Percentiles rank a stretch among this genome's conserved stretches.
phyloP scores from a whole-genome alignment of 495 filamentous ascomycete species.

The Aspergillus kassunensis region DNA sequence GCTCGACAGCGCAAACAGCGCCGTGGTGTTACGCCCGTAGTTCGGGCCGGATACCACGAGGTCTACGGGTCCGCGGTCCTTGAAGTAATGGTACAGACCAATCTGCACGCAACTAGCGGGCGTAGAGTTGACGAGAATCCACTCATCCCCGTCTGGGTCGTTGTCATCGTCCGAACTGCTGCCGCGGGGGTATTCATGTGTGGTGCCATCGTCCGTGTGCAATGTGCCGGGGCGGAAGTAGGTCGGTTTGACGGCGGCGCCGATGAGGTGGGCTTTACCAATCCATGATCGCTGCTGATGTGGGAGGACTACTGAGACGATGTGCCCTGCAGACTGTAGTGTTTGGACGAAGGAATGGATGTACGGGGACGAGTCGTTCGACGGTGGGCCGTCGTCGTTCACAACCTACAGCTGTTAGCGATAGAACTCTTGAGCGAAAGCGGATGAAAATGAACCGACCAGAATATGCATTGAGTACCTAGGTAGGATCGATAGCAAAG shows the following conservation, averaged over 20 bases:
- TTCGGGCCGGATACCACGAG: conserved; percentile 89
- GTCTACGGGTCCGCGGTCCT: conserved; percentile 72
- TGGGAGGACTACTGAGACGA: conserved; percentile 84
- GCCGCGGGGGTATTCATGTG: conserved; percentile 49
- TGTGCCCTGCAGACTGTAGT: conserved; percentile 74
- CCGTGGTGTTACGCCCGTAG: conserved; percentile 91
- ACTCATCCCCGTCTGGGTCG: conserved; percentile 68
- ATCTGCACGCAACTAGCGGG: conserved; percentile 88
- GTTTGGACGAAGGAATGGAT: conserved; percentile 78
- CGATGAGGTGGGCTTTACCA: conserved; percentile 92
- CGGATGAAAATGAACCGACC: conserved; percentile 22
- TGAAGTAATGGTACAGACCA: conserved; percentile 82
- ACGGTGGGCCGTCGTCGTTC: conserved; percentile 97
- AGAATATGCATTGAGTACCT: conserved; percentile 48
- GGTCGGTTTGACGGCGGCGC: conserved; percentile 76
- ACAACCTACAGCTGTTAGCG: conserved; percentile 57
- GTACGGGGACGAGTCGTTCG: conserved; percentile 85
- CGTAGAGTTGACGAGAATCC: conserved; percentile 86
- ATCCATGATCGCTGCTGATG: conserved; percentile 96
- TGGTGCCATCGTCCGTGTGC: conserved; percentile 63
- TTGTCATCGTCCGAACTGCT: conserved; percentile 60
- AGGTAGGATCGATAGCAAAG: too few relatives aligned
- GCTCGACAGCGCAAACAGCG: conserved; percentile 82
- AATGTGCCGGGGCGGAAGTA: conserved; percentile 74
- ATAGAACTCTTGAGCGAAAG: background rate